phyloP scores from a whole-genome alignment of 805 yeast genomes.

The Kazachstania bromeliacearum region DNA sequence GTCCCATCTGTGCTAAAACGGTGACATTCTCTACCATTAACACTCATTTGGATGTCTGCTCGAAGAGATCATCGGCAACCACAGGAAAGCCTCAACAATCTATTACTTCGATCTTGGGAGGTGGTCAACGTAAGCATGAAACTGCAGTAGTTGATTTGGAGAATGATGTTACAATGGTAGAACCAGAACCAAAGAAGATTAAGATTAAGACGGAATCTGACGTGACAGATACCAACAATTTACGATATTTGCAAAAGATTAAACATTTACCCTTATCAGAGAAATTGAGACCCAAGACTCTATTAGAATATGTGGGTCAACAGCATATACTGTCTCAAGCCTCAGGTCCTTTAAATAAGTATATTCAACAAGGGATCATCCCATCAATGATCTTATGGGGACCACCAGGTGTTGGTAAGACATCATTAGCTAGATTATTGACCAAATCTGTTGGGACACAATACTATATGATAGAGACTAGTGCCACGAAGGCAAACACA shows the following conservation, averaged over 20 bases:
- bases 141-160: slow-evolving; percentile 5
- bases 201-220: slow-evolving; percentile 1
- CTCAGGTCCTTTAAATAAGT: slow-evolving; percentile 56
- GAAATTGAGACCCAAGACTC: slow-evolving; percentile 61
- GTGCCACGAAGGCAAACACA: slow-evolving; percentile 61
- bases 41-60: slow-evolving; percentile 25
- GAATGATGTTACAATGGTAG: not conserved
- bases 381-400: slow-evolving; percentile 93
- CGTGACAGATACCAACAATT: slow-evolving; percentile 12
- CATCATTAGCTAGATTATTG: slow-evolving; percentile 63
- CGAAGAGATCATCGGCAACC: slow-evolving; percentile 4
- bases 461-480: slow-evolving; percentile 59
- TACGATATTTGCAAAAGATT: slow-evolving; percentile 21
- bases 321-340: slow-evolving; percentile 54
- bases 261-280: slow-evolving; percentile 54
- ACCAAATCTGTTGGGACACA: slow-evolving; percentile 22
- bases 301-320: slow-evolving; percentile 79
- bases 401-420: slow-evolving; percentile 89
- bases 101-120: not conserved
- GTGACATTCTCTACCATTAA: slow-evolving; percentile 22
- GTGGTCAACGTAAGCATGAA: not conserved
- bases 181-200: slow-evolving; percentile 1
- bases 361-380: slow-evolving; percentile 48
- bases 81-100: not conserved
- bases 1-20: slow-evolving; percentile 25